Percentiles rank a stretch among this genome's conserved stretches.
phyloP scores from a whole-genome alignment of 495 filamentous ascomycete genomes.

The Filosporella fistucella region DNA sequence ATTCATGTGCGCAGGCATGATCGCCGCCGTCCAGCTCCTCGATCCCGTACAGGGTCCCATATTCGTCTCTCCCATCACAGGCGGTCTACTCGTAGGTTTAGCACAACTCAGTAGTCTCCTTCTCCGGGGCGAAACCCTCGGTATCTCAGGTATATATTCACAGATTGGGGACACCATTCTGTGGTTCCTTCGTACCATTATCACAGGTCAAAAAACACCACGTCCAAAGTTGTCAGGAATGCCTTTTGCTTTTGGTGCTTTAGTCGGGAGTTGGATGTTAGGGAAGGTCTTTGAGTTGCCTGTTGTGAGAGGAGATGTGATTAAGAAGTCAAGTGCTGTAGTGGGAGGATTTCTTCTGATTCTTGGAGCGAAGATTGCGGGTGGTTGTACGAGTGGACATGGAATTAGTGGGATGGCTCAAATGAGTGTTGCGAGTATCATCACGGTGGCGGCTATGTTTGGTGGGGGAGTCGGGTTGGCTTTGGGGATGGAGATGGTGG shows the following conservation, averaged over 20 bases:
- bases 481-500: background rate
- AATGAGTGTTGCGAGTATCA: slow-evolving; percentile 44
- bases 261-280: slow-evolving; percentile 32
- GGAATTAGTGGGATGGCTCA: slow-evolving; percentile 52
- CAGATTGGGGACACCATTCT: slow-evolving; percentile 43
- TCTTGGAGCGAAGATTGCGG: slow-evolving; percentile 47
- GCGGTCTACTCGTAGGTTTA: slow-evolving; percentile 44
- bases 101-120: slow-evolving; percentile 43
- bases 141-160: slow-evolving; percentile 48
- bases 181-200: slow-evolving; percentile 21
- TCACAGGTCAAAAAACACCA: background rate
- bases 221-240: slow-evolving; percentile 26
- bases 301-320: slow-evolving; percentile 3
- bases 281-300: slow-evolving; percentile 2
- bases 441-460: slow-evolving; percentile 47
- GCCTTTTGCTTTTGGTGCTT: slow-evolving; percentile 40
- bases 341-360: slow-evolving; percentile 46
- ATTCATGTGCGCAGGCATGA: slow-evolving; percentile 1
- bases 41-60: background rate
- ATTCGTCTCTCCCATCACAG: slow-evolving; percentile 30
- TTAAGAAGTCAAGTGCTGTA: slow-evolving; percentile 28
- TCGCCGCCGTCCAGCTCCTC: background rate
- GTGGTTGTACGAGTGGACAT: slow-evolving; percentile 56
- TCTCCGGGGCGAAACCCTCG: slow-evolving; percentile 37
- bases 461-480: slow-evolving; percentile 30